Conservation (phyloP, 805 yeast species). For the Nakazawaea sp. region DNA sequence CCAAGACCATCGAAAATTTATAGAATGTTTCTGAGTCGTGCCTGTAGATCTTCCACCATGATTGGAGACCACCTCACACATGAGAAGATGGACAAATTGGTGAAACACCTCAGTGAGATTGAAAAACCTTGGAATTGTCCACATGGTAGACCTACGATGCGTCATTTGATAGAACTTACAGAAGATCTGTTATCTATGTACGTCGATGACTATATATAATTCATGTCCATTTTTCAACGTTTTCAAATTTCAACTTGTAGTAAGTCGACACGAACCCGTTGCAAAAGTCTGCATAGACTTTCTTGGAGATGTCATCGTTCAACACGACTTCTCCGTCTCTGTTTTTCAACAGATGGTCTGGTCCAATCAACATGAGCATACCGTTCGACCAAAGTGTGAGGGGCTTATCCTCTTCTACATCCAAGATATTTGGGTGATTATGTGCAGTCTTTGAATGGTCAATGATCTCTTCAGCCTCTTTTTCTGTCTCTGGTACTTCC, state of each 20-base stretch:
- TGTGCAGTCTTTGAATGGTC: too few species aligned
- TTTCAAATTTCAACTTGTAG: conserved; percentile 1
- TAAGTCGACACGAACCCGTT: conserved; percentile 6
- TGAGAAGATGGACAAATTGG: conserved; percentile 61
- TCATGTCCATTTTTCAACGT: conserved; percentile 2
- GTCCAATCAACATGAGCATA: conserved; percentile 4
- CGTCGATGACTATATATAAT: conserved; percentile 16
- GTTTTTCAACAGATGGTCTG: not conserved
- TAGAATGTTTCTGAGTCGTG: conserved; percentile 87
- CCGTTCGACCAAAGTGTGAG: conserved; percentile 3
- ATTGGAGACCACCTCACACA: conserved; percentile 66
- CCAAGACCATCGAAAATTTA: conserved; percentile 73
- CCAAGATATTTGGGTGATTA: too few species aligned
- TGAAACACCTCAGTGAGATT: conserved; percentile 56
- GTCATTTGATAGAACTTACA: conserved; percentile 68
- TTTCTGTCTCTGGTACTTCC: not conserved
- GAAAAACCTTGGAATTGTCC: conserved; percentile 98
- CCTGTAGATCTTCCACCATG: conserved; percentile 93
- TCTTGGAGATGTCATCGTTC: not conserved
- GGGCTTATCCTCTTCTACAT: not conserved
- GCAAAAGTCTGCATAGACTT: conserved; percentile 5
- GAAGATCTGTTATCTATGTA: conserved; percentile 31
- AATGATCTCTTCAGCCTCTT: not conserved
- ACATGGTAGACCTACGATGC: conserved; percentile 95
- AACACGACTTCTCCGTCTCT: conserved; percentile 1